Evolutionary conservation across 192 early-diverging fungal genomes (phyloP).

Genomic region (Gonapodya sp.): DNA sequence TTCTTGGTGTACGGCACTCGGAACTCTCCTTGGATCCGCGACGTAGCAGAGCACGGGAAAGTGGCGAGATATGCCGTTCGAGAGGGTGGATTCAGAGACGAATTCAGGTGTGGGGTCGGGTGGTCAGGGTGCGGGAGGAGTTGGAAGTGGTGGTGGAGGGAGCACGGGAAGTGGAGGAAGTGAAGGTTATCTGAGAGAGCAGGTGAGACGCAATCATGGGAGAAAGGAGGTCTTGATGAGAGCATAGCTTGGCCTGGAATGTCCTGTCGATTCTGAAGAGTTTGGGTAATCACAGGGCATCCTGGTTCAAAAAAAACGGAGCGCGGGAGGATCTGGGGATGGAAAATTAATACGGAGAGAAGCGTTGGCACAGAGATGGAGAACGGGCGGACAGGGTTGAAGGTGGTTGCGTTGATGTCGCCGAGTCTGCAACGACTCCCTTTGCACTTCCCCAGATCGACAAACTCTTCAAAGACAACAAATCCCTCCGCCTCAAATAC

Average conservation of each 20-base stretch:
- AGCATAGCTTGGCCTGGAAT: neutral
- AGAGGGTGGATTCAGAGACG: neutral
- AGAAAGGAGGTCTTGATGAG: neutral
- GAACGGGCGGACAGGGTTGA: too few relatives aligned
- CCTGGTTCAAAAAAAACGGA: too few relatives aligned
- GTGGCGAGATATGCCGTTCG: neutral
- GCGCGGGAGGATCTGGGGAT: too few relatives aligned
- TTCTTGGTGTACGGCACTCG: too few relatives aligned
- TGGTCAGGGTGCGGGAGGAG: neutral
- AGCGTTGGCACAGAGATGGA: too few relatives aligned
- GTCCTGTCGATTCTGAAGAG: too few relatives aligned
- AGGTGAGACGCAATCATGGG: neutral
- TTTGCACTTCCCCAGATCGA: neutral
- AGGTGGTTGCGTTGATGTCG: neutral
- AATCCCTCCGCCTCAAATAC: neutral
- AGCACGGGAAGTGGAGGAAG: neutral
- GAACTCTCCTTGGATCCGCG: too few relatives aligned
- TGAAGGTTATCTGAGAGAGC: neutral
- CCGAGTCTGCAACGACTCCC: neutral
- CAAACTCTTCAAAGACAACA: neutral
- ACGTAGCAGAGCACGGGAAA: too few relatives aligned
- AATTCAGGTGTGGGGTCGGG: neutral
- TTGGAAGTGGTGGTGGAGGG: neutral
- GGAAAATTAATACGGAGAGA: too few relatives aligned
- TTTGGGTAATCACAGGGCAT: too few relatives aligned